Evolutionary conservation across 2,329 filamentous ascomycete species (phyloP), one percentile per base, ranked within the genome.

Genomic region (Epicoccum sorghinum): DNA sequence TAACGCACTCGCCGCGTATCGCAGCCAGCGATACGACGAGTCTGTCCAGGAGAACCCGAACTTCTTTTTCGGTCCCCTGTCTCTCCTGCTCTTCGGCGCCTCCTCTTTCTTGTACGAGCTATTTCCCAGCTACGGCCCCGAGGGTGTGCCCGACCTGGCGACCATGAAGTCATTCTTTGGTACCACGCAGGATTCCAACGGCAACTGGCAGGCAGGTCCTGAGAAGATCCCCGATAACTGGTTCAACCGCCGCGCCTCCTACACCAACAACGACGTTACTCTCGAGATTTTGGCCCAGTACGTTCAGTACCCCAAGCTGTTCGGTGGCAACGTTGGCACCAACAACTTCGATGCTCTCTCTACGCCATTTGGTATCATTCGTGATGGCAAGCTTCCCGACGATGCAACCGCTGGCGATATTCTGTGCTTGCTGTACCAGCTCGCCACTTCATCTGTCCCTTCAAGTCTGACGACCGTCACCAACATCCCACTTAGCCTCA

Each of bases 61-160:
- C 54, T 78, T 79, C 67, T 78, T 65, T 65, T 79, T 78, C 42
- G 75, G 76, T n/a, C 76, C 76, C 1, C 57, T 74, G 12, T 61
- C 67, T 9, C 60, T 79, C 4, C 66, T 79, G 5, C 68, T 78
- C 13, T 77, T 72, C 56, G 76, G 77, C 32, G 77, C 77, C 18
- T 71, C 77, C 2, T 73, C 71, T 37, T 79, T 79, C 69, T 56
- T 79, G 10, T 79, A 78, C 66, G 72, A 77, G 55, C 67, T 79
- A 10, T 76, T 77, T 61, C 75, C 77, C 5, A 45, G 71, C 52
- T 67, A 59, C 42, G 63, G 62, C 0, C 48, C 52, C 8, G 53
- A 66, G 43, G 66, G 64, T 18, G 43, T 37, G 9, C 47, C 64
- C 4, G 55, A 67, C 25, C 47, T 68, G 7, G 57, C 51, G 18